phyloP scores from a whole-genome alignment of 768 basidiomycete species.

The Sporobolomyces phaffii region DNA sequence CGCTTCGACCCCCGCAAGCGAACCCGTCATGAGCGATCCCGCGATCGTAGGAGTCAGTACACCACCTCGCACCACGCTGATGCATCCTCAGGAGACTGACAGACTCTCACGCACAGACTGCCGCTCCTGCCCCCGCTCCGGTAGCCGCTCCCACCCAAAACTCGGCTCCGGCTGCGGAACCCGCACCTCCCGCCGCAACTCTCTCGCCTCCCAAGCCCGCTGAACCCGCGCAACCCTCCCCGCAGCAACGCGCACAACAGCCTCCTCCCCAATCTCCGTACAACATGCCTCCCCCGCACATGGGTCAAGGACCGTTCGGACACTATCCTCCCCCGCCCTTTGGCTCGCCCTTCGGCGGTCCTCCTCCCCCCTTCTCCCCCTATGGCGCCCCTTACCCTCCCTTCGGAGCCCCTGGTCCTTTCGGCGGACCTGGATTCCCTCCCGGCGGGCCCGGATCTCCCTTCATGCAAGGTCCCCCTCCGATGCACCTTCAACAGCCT shows the following conservation, averaged over 20 bases:
- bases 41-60: constrained; percentile 41
- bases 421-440: constrained; percentile 4
- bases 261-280: constrained; percentile 16
- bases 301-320: constrained; percentile 11
- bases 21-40: constrained; percentile 37
- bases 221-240: neutral
- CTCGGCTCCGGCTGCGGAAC: too few species aligned
- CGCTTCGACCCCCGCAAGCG: constrained; percentile 21
- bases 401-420: constrained; percentile 12
- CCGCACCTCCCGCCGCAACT: neutral
- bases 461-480: constrained; percentile 12
- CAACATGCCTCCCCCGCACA: constrained; percentile 4
- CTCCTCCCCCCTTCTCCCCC: constrained; percentile 15
- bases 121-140: neutral
- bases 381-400: constrained; percentile 19
- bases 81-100: neutral
- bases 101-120: neutral
- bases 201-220: constrained; percentile 21
- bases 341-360: constrained; percentile 8
- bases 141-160: neutral
- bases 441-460: constrained; percentile 15
- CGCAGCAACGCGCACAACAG: constrained; percentile 8
- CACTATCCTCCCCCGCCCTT: constrained; percentile 14
- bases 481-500: constrained; percentile 2
- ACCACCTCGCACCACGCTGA: too few species aligned